Base-by-base conservation (phyloP, 1,284 basidiomycete genomes). In the Hortiboletus rubellus region DNA sequence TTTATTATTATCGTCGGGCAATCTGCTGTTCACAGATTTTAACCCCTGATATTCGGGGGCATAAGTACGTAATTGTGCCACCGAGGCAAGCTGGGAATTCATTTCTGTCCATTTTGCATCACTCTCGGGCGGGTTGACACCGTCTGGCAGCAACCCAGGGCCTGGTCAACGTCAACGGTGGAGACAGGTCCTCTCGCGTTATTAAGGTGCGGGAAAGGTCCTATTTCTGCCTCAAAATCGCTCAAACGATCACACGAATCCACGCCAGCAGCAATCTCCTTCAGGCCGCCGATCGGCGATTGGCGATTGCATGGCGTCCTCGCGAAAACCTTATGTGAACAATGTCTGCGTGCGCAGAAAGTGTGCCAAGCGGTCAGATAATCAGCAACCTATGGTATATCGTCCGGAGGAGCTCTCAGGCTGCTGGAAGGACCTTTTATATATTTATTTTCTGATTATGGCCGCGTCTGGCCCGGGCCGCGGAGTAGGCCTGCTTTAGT, bases 1-100 rank as follows among this genome's bases (percentile, higher is more conserved):
- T 77, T 81, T 83, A 82, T 84, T 83, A 84, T 82, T 80, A 78
- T 80, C 75, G 69, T 77, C 63, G 72, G 73, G 74, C 77, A 77
- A 80, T 80, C 79, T 77, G 74, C 74, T 78, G 73, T 77, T 75
- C 68, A 71, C 72, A 73, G 68, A 54, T 58, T 65, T 64, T 78
- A 73, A 74, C 78, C 79, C 80, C 79, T 82, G 76, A 79, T 79
- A 80, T 79, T 76, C 72, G 74, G 74, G 78, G 79, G 64, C 67
- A 70, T 68, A 70, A 70, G 81, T 82, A 85, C 84, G 84, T 85
- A 84, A 85, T 79, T 74, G 56, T 64, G 65, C 67, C 59, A 60
- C 37, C 59, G 67, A 68, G 59, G 55, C 57, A 56, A 46, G 43
- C 46, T 47, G 50, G 50, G 53, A 63, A 72, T 63, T 66, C 68